A percentile compares a stretch with the other conserved stretches of the same genome.
Evolutionary conservation across 2,329 filamentous ascomycete genomes (phyloP).

Genomic region (Clarireedia homoeocarpa): DNA sequence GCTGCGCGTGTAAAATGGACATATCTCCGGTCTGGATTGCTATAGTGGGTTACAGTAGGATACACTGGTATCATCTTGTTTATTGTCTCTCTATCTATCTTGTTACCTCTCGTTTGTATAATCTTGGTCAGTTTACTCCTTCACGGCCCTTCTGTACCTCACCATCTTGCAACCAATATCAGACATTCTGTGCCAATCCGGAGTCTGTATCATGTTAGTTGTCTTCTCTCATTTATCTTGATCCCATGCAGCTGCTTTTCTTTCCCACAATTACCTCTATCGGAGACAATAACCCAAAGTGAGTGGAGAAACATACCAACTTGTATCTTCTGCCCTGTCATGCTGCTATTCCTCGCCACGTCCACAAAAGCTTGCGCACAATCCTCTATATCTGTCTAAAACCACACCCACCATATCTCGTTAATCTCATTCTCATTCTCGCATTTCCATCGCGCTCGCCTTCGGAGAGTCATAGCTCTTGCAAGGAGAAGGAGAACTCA

Average conservation of each 20-base stretch:
- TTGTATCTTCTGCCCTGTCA: slow-evolving; percentile 29
- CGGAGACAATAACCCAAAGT: not conserved
- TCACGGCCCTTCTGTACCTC: too few species aligned
- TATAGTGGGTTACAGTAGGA: too few species aligned
- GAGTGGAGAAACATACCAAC: slow-evolving; percentile 21
- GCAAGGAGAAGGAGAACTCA: slow-evolving; percentile 25
- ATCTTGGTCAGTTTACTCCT: too few species aligned
- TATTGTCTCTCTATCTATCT: too few species aligned
- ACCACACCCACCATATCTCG: too few species aligned
- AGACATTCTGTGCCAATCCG: not conserved
- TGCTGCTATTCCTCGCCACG: slow-evolving; percentile 40
- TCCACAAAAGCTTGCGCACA: slow-evolving; percentile 48
- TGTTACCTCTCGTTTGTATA: too few species aligned
- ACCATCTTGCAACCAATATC: not conserved
- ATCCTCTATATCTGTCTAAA: slow-evolving; percentile 41
- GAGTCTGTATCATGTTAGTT: not conserved
- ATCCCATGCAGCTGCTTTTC: not conserved
- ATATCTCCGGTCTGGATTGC: too few species aligned
- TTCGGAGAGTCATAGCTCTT: not conserved
- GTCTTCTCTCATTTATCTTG: too few species aligned
- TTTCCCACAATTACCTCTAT: not conserved
- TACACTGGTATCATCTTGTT: too few species aligned
- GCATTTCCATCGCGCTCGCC: too few species aligned
- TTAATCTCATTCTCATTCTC: too few species aligned
- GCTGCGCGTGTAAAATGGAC: too few species aligned